These are phyloP conservation scores for Camellia oleifera DNA, from an alignment of 179 eudicot genomes.

Conservation along the genomic window DNA sequence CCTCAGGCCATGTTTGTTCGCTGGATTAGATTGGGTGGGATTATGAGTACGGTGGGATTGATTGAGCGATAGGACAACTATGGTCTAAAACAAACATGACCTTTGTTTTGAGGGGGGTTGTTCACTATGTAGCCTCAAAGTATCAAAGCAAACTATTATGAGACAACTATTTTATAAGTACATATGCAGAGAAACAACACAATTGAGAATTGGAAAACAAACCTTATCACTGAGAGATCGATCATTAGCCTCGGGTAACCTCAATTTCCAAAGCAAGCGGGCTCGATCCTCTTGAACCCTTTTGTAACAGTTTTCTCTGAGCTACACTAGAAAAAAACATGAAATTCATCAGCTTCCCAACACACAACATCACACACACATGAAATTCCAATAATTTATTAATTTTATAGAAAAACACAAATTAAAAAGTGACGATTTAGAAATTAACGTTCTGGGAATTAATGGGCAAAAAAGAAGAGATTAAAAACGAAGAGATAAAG, in stretches of 20 bases:
- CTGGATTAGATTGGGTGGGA: no score
- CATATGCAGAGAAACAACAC: background rate
- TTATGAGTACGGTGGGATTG: no score
- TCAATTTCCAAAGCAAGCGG: slow-evolving; percentile 68
- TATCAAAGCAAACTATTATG: background rate
- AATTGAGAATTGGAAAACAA: slow-evolving; percentile 10
- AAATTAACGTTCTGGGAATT: no score
- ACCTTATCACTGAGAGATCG: slow-evolving; percentile 46
- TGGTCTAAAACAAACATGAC: no score
- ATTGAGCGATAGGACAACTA: no score
- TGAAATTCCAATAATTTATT: no score
- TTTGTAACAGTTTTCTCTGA: slow-evolving; percentile 71
- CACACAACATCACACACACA: background rate
- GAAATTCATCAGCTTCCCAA: slow-evolving; percentile 5
- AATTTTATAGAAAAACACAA: no score
- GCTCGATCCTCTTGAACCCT: slow-evolving; percentile 71
- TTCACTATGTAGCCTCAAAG: background rate
- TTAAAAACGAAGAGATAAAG: background rate
- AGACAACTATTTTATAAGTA: background rate
- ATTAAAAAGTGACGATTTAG: no score
- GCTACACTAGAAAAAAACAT: slow-evolving; percentile 38
- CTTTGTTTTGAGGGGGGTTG: background rate
- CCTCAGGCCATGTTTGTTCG: no score
- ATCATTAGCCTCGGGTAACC: slow-evolving; percentile 39
- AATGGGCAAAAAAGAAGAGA: background rate